phyloP scores from a whole-genome alignment of 2,329 filamentous ascomycete species.

The Penicillium olsonii region DNA sequence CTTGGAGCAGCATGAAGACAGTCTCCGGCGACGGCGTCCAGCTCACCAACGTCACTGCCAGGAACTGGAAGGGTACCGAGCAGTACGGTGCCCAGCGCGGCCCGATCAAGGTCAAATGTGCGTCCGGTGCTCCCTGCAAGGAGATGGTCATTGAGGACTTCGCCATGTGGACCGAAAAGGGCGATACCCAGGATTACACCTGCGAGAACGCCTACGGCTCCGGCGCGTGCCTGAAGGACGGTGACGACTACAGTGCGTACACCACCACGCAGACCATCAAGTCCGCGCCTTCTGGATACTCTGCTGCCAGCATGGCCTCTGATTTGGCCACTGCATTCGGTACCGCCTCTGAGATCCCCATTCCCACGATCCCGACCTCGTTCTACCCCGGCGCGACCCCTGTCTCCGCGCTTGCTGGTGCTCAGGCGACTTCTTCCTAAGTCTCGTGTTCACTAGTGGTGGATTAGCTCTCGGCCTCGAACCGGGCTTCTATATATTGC shows the following conservation, averaged over 20 bases:
- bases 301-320: slow-evolving; percentile 29
- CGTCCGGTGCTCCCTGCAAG: slow-evolving; percentile 54
- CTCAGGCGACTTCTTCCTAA: slow-evolving; percentile 11
- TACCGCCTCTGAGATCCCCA: slow-evolving; percentile 25
- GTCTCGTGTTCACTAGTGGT: too few species aligned
- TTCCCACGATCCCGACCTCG: slow-evolving; percentile 30
- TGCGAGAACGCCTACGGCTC: slow-evolving; percentile 54
- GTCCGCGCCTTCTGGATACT: slow-evolving; percentile 29
- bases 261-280: slow-evolving; percentile 24
- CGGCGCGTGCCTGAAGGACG: slow-evolving; percentile 49
- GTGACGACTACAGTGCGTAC: slow-evolving; percentile 20
- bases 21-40: slow-evolving; percentile 53
- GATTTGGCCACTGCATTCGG: slow-evolving; percentile 29
- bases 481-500: too few species aligned
- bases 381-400: slow-evolving; percentile 37
- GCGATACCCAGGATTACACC: slow-evolving; percentile 35
- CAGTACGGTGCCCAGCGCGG: slow-evolving; percentile 53
- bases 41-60: slow-evolving; percentile 55
- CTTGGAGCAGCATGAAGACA: slow-evolving; percentile 50
- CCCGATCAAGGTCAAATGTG: slow-evolving; percentile 57
- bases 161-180: slow-evolving; percentile 46
- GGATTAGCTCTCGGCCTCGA: too few species aligned
- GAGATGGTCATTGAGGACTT: slow-evolving; percentile 55
- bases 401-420: slow-evolving; percentile 27
- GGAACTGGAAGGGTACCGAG: slow-evolving; percentile 58